A percentile compares a stretch with the other conserved stretches of the same genome.
These are phyloP conservation scores for Phytophthora crassamura DNA, from an alignment of 352 stramenopile genomes.

Conservation along the genomic window DNA sequence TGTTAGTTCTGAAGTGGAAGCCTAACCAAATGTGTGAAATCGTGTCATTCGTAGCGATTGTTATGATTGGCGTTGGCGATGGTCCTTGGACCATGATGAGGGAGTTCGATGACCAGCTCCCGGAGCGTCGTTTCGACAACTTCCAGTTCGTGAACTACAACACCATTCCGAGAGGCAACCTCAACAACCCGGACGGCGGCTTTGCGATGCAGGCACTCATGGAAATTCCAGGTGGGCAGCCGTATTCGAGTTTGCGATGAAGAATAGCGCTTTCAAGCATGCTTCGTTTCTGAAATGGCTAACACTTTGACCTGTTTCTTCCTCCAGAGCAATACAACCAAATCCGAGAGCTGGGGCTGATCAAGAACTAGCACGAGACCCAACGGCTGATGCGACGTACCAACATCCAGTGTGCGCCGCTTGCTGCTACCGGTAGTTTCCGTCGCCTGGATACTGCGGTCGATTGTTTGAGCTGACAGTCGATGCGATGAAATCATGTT, in stretches of 20 bases:
- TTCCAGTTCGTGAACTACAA: constrained; percentile 90
- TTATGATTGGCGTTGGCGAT: constrained; percentile 78
- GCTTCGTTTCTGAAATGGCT: constrained; percentile 14
- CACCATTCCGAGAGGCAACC: constrained; percentile 44
- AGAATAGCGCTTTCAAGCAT: constrained; percentile 46
- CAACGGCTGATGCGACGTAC: background rate
- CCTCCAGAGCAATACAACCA: constrained; percentile 64
- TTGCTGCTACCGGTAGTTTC: too few species aligned
- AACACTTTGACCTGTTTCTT: background rate
- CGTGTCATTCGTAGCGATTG: constrained; percentile 38
- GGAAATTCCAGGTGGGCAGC: constrained; percentile 58
- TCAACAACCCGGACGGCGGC: constrained; percentile 47
- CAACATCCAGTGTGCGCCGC: too few species aligned
- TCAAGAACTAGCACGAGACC: constrained; percentile 31
- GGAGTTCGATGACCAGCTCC: constrained; percentile 78
- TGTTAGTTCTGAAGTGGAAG: background rate
- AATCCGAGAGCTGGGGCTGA: constrained; percentile 55
- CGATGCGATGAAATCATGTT: too few species aligned
- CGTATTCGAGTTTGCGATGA: constrained; percentile 35
- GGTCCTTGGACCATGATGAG: constrained; percentile 82
- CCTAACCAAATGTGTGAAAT: constrained; percentile 14
- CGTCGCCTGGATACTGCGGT: too few species aligned
- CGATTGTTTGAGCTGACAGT: too few species aligned
- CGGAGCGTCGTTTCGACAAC: constrained; percentile 77
- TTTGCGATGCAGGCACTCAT: constrained; percentile 56